Evolutionary conservation across 768 basidiomycete species (phyloP), one percentile per base, ranked within the genome.

Genomic region (Fistulinella prunicolor): DNA sequence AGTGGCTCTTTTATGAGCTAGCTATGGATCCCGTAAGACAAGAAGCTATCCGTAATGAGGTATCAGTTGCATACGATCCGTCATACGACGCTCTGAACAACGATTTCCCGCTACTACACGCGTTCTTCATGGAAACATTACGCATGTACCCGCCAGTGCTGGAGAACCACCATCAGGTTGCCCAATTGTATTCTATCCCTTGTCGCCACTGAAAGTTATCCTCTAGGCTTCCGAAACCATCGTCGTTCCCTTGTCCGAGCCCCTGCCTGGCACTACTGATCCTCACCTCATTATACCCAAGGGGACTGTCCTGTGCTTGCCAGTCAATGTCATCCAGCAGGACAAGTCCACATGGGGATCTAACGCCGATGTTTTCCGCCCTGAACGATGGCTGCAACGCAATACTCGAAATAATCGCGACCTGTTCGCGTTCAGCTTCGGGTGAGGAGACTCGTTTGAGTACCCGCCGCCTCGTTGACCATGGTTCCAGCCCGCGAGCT

Each of bases 1-100:
- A 83, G 82, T 87, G 86, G 85, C 69, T 79, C 38, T 64, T 86
- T 10, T 85, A 85, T 52, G 80, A 83, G 54, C 72, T 89, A 22
- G 71, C 82, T 19, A 66, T 64, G 20, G 64, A 83, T 58, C 72
- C 73, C 0, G 62, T 72, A 21, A 57, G 80, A 32, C 86, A 89
- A 63, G 66, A 70, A 19, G 64, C 73, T 37, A 73, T 89, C 16
- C 77, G 86, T 5, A 73, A 77, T 44, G 82, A 83, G 57, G 62
- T 82, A 14, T 67, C 67, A 16, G 64, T 65, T 8, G 70, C 73
- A 20, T 65, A 66, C 13, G 72, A 81, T 38, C 73, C 80, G 9
- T 70, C 78, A 4, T 76, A 79, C 42, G 81, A 82, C 36, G 68
- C 73, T 22, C 57, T 83, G 45, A 77, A 74, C 44, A 70, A 64